Base-by-base conservation (phyloP, 176 grass and related monocot genomes). In the Phyllostachys edulis region DNA sequence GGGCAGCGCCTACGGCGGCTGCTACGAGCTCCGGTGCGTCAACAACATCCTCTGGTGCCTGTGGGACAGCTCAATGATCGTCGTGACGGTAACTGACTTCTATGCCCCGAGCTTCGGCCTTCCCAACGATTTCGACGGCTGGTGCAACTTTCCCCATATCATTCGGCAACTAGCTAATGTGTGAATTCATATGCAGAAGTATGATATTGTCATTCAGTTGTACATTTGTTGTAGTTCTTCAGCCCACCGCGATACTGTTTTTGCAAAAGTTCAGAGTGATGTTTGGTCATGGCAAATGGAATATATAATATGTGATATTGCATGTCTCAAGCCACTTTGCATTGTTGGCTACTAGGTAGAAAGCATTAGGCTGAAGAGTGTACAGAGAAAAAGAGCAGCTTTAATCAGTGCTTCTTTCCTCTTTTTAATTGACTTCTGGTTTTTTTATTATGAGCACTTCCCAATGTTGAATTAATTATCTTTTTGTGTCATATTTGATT, bases 221-320 rank as follows among this genome's bases (percentile, higher is more conserved):
- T 47, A 71, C 88, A 39, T 47, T 60, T 12, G 16, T 8, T 15
- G 64, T n/a, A 18, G 24, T 65, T 70, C 17, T 77, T 10, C 20
- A 65, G 29, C 26, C 36, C 71, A 46, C 0, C 1, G 23, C 67
- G 9, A 61, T 47, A 16, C 65, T 41, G 23, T 66, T 63, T 90
- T 73, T 51, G 66, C 29, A 18, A 54, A 90, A 90, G 80, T 70
- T 77, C 60, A 37, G 49, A 69, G 87, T 75, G 80, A 75, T 87
- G 89, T 90, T 79, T 65, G 51, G 72, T 87, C 60, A 87, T 87
- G 83, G 36, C 41, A 79, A 79, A 26, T 52, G 79, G 84, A 82
- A 60, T 38, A 11, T 67, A 86, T 57, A 79, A 66, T 84, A 89
- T 67, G 26, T 0, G 37, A 3, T 50, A 42, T 20, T 54, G 5